Base-by-base conservation (phyloP, 495 filamentous ascomycete species). In the Penicillium macrosclerotiorum region DNA sequence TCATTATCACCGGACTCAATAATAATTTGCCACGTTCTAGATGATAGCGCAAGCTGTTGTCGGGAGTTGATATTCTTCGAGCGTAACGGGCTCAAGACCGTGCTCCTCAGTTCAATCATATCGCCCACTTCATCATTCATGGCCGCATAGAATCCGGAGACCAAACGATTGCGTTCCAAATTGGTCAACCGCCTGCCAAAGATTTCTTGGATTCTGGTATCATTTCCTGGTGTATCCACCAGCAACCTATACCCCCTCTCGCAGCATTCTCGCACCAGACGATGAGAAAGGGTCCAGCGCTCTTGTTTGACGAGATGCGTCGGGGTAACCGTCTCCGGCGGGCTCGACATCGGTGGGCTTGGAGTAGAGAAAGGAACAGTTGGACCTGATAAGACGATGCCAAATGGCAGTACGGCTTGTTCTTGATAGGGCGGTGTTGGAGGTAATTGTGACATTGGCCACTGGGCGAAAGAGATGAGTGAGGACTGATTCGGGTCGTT, bases 201-300 rank as follows among this genome's bases (percentile, higher is more conserved):
- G 12, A 67, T 49, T 20, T 46, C 34, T 27, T 34, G 30, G 27
- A 67, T 37, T 19, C 26, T 49, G 20, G 46, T 4, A 19, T 42
- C 27, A 27, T 62, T 27, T 18, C 45, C n/a, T n/a, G 50, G 47
- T 13, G 22, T 24, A 22, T 57, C 35, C 22, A 49, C 43, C 19
- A 67, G 49, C 41, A 67, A 37, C 17, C 42, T 41, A 38, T 67
- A 67, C 37, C 53, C 60, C 11, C 33, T 44, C 20, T 58, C 40
- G 38, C 51, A 62, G 39, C 63, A 64, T 47, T 57, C 38, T 39
- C 53, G 55, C 22, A 67, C 63, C 18, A 67, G 49, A 38, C 45
- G 63, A 8, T 67, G 63, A 26, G 60, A 54, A 30, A 66, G 39
- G 22, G 37, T 55, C 55, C 55, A 51, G 14, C 25, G 43, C 13